These are phyloP conservation scores for Kingdonia uniflora DNA, from an alignment of 164 flowering plant genomes.

Conservation along the genomic window DNA sequence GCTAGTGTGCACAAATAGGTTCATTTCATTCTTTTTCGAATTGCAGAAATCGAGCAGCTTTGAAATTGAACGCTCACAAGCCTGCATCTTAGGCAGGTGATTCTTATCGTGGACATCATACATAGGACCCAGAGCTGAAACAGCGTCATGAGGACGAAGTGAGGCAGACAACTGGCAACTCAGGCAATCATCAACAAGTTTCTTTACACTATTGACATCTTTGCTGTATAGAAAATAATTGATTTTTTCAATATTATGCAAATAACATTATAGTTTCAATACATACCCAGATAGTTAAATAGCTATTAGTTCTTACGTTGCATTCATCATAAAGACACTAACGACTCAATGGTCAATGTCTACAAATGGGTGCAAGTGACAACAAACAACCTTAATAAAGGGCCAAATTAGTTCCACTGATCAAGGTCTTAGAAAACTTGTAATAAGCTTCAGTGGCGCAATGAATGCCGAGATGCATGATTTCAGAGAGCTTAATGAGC, in stretches of 20 bases:
- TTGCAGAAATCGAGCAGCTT: conserved; percentile 58
- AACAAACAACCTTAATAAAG: too few species aligned
- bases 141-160: conserved; percentile 97
- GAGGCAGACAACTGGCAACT: conserved; percentile 70
- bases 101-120: conserved; percentile 87
- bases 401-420: too few species aligned
- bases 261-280: too few species aligned
- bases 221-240: conserved; percentile 52
- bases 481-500: too few species aligned
- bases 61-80: conserved; percentile 52
- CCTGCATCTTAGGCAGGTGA: conserved; percentile 79
- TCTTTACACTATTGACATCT: conserved; percentile 92
- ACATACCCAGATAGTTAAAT: too few species aligned
- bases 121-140: conserved; percentile 98
- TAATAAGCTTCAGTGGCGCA: too few species aligned
- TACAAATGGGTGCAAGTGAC: too few species aligned
- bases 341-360: too few species aligned
- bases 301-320: too few species aligned
- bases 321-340: too few species aligned
- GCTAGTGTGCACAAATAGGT: conserved; percentile 62
- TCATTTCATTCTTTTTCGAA: conserved; percentile 87
- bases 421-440: too few species aligned
- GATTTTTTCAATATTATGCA: neutral
- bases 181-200: conserved; percentile 82
- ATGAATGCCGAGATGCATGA: too few species aligned